Evolutionary conservation across 2,329 filamentous ascomycete genomes (phyloP).

Genomic region (Calonectria henricotiae): DNA sequence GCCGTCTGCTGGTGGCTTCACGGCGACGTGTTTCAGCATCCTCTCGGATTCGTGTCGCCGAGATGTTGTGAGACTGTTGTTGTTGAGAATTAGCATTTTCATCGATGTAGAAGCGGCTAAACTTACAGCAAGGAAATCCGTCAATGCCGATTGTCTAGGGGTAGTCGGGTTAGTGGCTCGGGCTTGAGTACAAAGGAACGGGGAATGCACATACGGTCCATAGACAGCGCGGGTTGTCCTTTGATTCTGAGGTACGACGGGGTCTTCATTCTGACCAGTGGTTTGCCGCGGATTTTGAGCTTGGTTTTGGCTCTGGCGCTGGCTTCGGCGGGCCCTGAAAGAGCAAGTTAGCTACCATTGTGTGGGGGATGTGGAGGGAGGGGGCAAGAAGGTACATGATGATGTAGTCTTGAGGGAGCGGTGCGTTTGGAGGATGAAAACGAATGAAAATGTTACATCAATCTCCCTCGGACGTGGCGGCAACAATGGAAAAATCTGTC

Average conservation of each 20-base stretch:
- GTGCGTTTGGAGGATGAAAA: not conserved
- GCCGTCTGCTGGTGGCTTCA: slow-evolving; percentile 51
- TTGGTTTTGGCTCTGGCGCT: slow-evolving; percentile 41
- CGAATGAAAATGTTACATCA: not conserved
- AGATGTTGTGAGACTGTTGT: slow-evolving; percentile 80
- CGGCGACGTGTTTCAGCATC: slow-evolving; percentile 68
- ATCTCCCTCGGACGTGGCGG: not conserved
- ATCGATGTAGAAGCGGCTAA: not conserved
- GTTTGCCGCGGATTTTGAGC: slow-evolving; percentile 30
- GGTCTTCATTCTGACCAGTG: slow-evolving; percentile 12
- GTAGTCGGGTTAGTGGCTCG: slow-evolving; percentile 32
- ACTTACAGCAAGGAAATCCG: slow-evolving; percentile 68
- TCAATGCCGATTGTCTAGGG: slow-evolving; percentile 68
- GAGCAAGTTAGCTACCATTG: slow-evolving; percentile 37
- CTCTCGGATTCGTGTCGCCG: slow-evolving; percentile 69
- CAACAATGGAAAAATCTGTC: slow-evolving; percentile 11
- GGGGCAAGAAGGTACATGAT: not conserved
- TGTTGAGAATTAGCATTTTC: slow-evolving; percentile 42
- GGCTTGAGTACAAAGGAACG: not conserved
- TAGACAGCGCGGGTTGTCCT: slow-evolving; percentile 57
- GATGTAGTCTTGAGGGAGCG: not conserved
- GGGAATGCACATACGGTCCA: slow-evolving; percentile 57
- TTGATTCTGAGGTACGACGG: slow-evolving; percentile 36
- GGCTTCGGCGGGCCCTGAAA: slow-evolving; percentile 46
- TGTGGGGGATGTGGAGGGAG: slow-evolving; percentile 8